Conservation (phyloP, 2,329 filamentous ascomycete genomes). For the Mycogone perniciosa region DNA sequence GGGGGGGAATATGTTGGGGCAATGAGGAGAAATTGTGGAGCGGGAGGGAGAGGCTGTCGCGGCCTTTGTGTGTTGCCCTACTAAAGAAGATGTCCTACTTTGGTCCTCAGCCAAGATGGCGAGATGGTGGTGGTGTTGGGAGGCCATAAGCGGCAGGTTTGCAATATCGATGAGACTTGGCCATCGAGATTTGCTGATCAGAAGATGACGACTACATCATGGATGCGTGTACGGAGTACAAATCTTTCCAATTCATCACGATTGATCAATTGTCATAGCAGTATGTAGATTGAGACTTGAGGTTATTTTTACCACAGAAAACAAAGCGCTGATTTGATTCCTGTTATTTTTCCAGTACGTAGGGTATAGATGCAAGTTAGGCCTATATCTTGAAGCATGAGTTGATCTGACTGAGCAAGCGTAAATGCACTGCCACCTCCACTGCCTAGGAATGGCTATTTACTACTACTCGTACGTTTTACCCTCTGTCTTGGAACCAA, state of each 20-base stretch:
- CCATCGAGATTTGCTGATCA: not conserved
- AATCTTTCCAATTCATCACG: not conserved
- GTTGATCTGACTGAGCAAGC: no score
- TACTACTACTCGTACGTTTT: no score
- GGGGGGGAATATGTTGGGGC: not conserved
- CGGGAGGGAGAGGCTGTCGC: not conserved
- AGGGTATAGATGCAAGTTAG: no score
- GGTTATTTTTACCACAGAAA: not conserved
- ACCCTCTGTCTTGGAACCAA: no score
- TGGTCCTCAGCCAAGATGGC: no score
- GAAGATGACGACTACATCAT: not conserved
- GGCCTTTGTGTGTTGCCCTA: no score
- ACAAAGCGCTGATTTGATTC: not conserved
- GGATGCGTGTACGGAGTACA: not conserved
- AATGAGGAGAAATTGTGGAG: not conserved
- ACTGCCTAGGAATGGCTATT: no score
- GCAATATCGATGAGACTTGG: not conserved
- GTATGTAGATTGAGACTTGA: not conserved
- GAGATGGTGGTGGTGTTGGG: no score
- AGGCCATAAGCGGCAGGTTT: not conserved
- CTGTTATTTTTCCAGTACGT: no score
- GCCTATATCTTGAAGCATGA: no score
- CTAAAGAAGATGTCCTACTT: no score
- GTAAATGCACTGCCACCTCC: no score
- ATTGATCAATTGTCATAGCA: not conserved